Evolutionary conservation across 2,329 filamentous ascomycete genomes (phyloP), one percentile per base, ranked within the genome.

Genomic region (Penicillium brevicompactum): DNA sequence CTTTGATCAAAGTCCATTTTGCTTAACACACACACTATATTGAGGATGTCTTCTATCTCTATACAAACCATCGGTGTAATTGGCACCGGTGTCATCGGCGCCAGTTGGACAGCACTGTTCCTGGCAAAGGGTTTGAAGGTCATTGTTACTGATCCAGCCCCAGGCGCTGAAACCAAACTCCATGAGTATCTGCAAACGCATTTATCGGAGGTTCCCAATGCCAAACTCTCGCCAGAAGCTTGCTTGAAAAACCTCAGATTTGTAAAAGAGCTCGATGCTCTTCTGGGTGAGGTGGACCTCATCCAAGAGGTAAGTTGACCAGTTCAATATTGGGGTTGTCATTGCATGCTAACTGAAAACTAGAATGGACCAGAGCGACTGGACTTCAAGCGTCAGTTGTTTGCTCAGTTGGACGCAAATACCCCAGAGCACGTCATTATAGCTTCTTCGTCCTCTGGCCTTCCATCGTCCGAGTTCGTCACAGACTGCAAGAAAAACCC

Each of bases 61-160:
- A 74, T 76, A 53, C 78, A 40, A 44, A 63, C 59, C 4, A 51
- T 56, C 27, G 61, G 57, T 9, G 64, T 76, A 4, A 69, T 76
- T 41, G 74, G 74, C 9, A 70, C 67, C 27, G 74, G 75, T 5
- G 66, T 71, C 13, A 77, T 77, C 16, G 75, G 74, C 14, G 70
- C 74, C 16, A 74, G 70, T 10, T 80, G 77, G 76, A 72, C 75
- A 2, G 72, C 71, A 9, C 64, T 77, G 0, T 77, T 76, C 47
- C 66, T 76, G 0, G 66, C 74, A 4, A 67, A 70, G 45, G 74
- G 74, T 18, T 57, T 73, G n/a, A 61, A 63, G 16, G 76, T 79
- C n/a, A 63, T 74, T 4, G 72, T 74, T 16, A 75, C 72, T n/a
- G 76, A 79, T 53, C 74, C 76, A 48, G 73, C 71, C 6, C 64